These are phyloP conservation scores for Aurifilum marmelostoma DNA, from an alignment of 2,329 filamentous ascomycete species.

Conservation along the genomic window DNA sequence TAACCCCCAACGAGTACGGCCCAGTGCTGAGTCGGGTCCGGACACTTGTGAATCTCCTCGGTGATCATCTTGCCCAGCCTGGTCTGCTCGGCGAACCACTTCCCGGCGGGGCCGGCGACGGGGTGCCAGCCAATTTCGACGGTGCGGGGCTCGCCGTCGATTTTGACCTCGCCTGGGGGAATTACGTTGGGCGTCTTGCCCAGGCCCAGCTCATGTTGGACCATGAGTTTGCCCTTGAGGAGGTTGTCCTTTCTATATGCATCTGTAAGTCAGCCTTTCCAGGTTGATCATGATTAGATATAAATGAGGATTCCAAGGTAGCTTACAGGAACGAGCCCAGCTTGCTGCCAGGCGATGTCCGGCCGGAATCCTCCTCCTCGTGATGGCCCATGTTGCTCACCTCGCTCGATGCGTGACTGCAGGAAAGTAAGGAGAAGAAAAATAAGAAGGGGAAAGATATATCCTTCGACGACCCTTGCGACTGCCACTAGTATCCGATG, in stretches of 20 bases:
- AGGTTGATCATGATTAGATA: background rate
- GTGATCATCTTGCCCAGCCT: constrained; percentile 60
- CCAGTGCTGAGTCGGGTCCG: constrained; percentile 65
- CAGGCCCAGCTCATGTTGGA: constrained; percentile 50
- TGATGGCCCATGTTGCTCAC: background rate
- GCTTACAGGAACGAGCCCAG: constrained; percentile 26
- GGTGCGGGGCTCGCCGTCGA: constrained; percentile 42
- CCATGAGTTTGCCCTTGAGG: constrained; percentile 43
- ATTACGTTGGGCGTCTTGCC: constrained; percentile 49
- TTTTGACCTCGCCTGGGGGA: constrained; percentile 43
- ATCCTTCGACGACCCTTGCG: background rate
- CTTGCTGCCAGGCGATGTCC: constrained; percentile 19
- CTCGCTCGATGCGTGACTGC: background rate
- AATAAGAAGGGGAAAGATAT: background rate
- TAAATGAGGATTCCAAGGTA: no score
- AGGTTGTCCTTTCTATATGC: constrained; percentile 37
- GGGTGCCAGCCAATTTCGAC: constrained; percentile 63
- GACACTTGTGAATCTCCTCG: constrained; percentile 56
- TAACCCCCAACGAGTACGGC: constrained; percentile 60
- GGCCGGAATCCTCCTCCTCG: constrained; percentile 18
- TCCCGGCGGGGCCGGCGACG: constrained; percentile 57
- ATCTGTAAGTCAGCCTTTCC: background rate
- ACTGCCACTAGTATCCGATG: background rate
- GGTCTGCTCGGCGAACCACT: constrained; percentile 62
- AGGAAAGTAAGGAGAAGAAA: background rate